These are phyloP conservation scores for Rosa lucieae DNA, from an alignment of 306 rosid genomes.

Conservation along the genomic window DNA sequence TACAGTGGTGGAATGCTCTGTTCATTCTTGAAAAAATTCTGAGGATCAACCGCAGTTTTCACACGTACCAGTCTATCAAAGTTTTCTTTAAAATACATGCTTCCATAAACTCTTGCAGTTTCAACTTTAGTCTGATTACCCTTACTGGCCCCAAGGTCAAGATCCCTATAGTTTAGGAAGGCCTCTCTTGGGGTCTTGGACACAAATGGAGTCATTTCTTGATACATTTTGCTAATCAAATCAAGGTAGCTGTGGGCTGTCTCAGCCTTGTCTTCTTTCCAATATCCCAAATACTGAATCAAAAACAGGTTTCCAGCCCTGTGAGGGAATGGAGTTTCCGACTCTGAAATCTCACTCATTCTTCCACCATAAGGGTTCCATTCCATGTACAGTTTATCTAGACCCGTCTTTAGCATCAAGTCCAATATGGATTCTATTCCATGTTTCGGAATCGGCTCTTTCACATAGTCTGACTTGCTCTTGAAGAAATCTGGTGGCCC, in stretches of 20 bases:
- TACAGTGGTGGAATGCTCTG: background rate
- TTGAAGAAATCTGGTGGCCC: background rate
- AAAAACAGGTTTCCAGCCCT: constrained; percentile 45
- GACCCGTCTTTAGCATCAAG: background rate
- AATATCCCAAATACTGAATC: background rate
- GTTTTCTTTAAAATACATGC: constrained; percentile 17
- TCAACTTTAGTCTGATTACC: background rate
- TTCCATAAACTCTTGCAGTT: constrained; percentile 23
- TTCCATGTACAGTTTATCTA: background rate
- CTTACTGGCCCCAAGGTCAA: constrained; percentile 17
- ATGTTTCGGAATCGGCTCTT: constrained; percentile 23
- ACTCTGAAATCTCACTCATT: constrained; percentile 49
- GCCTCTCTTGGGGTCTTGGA: constrained; percentile 17
- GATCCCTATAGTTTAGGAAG: constrained; percentile 18
- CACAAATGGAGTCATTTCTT: constrained; percentile 12
- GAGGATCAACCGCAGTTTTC: constrained; percentile 27
- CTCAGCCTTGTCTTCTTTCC: background rate
- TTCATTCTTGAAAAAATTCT: constrained; percentile 23
- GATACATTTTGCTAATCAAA: background rate
- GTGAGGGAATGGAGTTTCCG: constrained; percentile 66
- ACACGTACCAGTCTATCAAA: constrained; percentile 24
- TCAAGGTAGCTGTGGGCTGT: background rate
- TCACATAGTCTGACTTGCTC: constrained; percentile 23
- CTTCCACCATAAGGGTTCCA: constrained; percentile 42
- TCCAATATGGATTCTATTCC: background rate